phyloP scores from a whole-genome alignment of 768 basidiomycete genomes.

The Fibroporia radiculosa region DNA sequence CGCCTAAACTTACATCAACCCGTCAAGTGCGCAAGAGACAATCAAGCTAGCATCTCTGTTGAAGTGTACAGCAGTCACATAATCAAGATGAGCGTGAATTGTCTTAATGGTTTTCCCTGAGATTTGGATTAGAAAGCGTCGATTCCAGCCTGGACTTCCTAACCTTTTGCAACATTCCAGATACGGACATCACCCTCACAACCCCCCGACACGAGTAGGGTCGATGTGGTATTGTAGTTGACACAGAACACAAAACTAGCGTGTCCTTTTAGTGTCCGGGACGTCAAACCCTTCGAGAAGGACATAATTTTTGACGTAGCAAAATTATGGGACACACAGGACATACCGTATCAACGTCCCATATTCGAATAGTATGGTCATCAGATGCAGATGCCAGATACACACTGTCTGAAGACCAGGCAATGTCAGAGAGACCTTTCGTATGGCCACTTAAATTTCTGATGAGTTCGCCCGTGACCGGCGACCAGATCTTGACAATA shows the following conservation, averaged over 20 bases:
- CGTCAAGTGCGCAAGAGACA: slow-evolving; percentile 94
- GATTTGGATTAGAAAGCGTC: background rate
- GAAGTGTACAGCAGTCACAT: slow-evolving; percentile 90
- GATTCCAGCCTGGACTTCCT: slow-evolving; percentile 2
- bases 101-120: slow-evolving; percentile 76
- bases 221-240: slow-evolving; percentile 85
- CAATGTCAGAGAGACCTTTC: slow-evolving; percentile 83
- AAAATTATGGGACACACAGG: background rate
- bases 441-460: slow-evolving; percentile 68
- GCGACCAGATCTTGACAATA: slow-evolving; percentile 74
- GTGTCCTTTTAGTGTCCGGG: slow-evolving; percentile 60
- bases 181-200: slow-evolving; percentile 96
- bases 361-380: slow-evolving; percentile 82
- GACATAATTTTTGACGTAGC: background rate
- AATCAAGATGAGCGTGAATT: slow-evolving; percentile 94
- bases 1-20: slow-evolving; percentile 71
- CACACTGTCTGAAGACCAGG: slow-evolving; percentile 79
- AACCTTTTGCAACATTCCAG: slow-evolving; percentile 91
- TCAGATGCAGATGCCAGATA: slow-evolving; percentile 91
- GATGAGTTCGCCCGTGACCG: slow-evolving; percentile 61
- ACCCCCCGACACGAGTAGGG: slow-evolving; percentile 86
- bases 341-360: slow-evolving; percentile 63
- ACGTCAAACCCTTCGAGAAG: background rate
- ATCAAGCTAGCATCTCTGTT: slow-evolving; percentile 93
- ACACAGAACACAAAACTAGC: slow-evolving; percentile 94